Evolutionary conservation across 768 basidiomycete species (phyloP).

Genomic region (Epithele typhae): DNA sequence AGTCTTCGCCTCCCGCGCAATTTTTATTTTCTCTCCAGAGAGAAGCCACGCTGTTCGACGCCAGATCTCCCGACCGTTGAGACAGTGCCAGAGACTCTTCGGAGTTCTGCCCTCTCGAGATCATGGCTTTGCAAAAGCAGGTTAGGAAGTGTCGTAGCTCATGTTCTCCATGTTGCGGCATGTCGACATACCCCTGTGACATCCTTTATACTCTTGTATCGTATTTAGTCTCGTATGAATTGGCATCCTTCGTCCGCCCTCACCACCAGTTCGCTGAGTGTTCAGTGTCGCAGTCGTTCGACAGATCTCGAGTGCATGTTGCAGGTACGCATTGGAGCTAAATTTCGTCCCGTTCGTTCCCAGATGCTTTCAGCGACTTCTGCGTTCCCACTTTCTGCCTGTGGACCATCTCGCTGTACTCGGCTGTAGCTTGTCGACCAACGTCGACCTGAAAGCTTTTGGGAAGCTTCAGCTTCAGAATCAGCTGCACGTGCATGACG

Average conservation of each 20-base stretch:
- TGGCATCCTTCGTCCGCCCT: background rate
- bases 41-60: conserved; percentile 67
- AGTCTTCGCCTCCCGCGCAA: conserved; percentile 15
- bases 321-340: too few relatives aligned
- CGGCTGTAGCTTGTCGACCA: too few relatives aligned
- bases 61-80: conserved; percentile 44
- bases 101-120: conserved; percentile 55
- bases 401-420: too few relatives aligned
- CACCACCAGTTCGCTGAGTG: too few relatives aligned
- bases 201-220: conserved; percentile 20
- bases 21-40: conserved; percentile 30
- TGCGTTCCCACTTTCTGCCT: too few relatives aligned
- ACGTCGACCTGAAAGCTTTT: too few relatives aligned
- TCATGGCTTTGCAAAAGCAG: conserved; percentile 34
- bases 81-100: conserved; percentile 61
- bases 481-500: too few relatives aligned
- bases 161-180: conserved; percentile 50
- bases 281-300: too few relatives aligned
- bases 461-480: too few relatives aligned
- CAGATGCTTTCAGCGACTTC: too few relatives aligned
- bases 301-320: too few relatives aligned
- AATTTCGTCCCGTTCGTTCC: too few relatives aligned
- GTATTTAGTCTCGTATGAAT: background rate
- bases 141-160: conserved; percentile 64
- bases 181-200: conserved; percentile 59